phyloP scores from a whole-genome alignment of 805 yeast species.

The Nakazawaea sp. region DNA sequence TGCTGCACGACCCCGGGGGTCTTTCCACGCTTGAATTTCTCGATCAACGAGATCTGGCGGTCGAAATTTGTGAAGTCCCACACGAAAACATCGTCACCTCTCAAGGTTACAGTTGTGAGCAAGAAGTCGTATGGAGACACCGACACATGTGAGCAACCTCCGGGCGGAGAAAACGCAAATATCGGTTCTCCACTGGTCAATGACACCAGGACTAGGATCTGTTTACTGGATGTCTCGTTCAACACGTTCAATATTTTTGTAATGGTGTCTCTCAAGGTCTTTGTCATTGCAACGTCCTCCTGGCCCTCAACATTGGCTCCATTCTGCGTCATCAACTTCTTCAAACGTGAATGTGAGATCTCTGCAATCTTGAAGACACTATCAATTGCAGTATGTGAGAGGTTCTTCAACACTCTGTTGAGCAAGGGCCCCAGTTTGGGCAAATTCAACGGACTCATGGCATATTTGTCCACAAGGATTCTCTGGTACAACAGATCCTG shows the following conservation, averaged over 20 bases:
- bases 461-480: slow-evolving; percentile 12
- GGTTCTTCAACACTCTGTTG: slow-evolving; percentile 37
- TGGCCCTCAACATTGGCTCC: slow-evolving; percentile 3
- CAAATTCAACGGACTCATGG: slow-evolving; percentile 37
- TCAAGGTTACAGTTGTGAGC: slow-evolving; percentile 41
- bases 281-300: neutral
- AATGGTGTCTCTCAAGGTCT: slow-evolving; percentile 20
- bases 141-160: slow-evolving; percentile 54
- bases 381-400: slow-evolving; percentile 49
- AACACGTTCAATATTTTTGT: slow-evolving; percentile 21
- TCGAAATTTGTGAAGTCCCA: slow-evolving; percentile 58
- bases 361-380: slow-evolving; percentile 41
- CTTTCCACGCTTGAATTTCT: slow-evolving; percentile 56
- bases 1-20: slow-evolving; percentile 48
- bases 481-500: slow-evolving; percentile 27
- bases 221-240: slow-evolving; percentile 18
- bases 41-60: slow-evolving; percentile 43
- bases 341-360: slow-evolving; percentile 37
- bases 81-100: slow-evolving; percentile 58
- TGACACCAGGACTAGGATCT: slow-evolving; percentile 40
- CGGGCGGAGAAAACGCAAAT: slow-evolving; percentile 48
- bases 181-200: slow-evolving; percentile 30
- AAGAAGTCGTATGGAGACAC: slow-evolving; percentile 56
- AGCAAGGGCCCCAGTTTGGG: slow-evolving; percentile 41
- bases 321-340: slow-evolving; percentile 24